Conservation (phyloP, 2,329 filamentous ascomycete genomes). For the Aspergillus quadrilineatus region DNA sequence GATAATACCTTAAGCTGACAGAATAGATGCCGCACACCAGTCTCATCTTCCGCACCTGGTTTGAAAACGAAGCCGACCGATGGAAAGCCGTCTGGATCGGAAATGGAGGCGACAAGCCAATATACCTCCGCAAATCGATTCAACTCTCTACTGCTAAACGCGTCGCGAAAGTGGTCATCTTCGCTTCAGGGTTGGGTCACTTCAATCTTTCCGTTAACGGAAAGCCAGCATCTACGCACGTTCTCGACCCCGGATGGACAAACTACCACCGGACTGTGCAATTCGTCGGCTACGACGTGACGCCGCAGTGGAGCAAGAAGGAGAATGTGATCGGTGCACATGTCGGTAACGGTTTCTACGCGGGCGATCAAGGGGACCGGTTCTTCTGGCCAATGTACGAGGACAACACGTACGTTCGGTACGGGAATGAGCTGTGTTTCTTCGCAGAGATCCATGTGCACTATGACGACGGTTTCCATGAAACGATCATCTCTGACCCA, state of each 20-base stretch:
- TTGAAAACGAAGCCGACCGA: conserved; percentile 23
- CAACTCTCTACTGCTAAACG: conserved; percentile 6
- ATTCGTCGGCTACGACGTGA: conserved; percentile 47
- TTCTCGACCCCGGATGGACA: conserved; percentile 27
- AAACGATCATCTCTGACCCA: conserved; percentile 23
- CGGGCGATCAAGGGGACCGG: conserved; percentile 33
- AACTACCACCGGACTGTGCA: conserved; percentile 32
- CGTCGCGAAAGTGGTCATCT: conserved; percentile 17
- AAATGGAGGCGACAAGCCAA: conserved; percentile 26
- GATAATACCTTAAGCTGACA: background rate
- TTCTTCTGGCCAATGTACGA: conserved; percentile 31
- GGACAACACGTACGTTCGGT: conserved; percentile 28
- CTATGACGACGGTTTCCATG: conserved; percentile 19
- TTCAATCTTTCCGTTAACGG: conserved; percentile 27
- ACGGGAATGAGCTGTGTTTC: conserved; percentile 28
- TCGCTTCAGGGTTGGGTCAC: conserved; percentile 26
- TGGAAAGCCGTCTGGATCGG: conserved; percentile 30
- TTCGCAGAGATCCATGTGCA: conserved; percentile 27
- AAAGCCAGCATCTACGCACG: conserved; percentile 20
- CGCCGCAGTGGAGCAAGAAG: conserved; percentile 29
- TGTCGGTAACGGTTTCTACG: conserved; percentile 49
- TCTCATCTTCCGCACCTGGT: conserved; percentile 27
- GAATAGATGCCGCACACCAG: conserved; percentile 23
- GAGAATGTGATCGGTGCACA: conserved; percentile 41
- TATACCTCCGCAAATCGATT: conserved; percentile 25